phyloP scores from a whole-genome alignment of 208 protist genomes.

The Leishmania braziliensis region DNA sequence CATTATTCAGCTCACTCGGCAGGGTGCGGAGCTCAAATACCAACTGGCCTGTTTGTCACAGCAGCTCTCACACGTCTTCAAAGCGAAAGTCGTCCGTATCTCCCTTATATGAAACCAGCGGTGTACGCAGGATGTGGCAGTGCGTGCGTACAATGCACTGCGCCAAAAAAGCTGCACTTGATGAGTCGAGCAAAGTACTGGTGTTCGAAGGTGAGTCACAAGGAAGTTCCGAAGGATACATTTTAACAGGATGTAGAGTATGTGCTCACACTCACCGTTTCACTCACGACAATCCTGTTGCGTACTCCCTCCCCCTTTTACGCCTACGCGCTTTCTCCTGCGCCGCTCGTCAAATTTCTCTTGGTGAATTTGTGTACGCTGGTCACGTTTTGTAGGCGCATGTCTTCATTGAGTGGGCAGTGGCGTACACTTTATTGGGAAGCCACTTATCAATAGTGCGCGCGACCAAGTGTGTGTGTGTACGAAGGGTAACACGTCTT shows the following conservation, averaged over 20 bases:
- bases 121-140: background rate
- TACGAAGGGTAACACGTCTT: background rate
- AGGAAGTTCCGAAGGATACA: background rate
- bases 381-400: background rate
- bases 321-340: background rate
- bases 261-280: background rate
- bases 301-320: background rate
- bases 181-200: background rate
- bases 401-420: background rate
- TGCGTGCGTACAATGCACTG: background rate
- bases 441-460: no score
- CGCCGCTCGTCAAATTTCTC: background rate
- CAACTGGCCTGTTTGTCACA: constrained; percentile 35
- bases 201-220: background rate
- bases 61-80: constrained; percentile 64
- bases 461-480: background rate
- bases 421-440: background rate
- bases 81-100: constrained; percentile 55
- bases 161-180: background rate
- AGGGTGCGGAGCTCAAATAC: constrained; percentile 43
- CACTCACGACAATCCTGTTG: background rate
- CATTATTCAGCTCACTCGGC: constrained; percentile 26
- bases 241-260: background rate
- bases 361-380: background rate
- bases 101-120: constrained; percentile 23